Evolutionary conservation across 23 red algal species (phyloP).

Genomic region (Gracilariopsis chorda): DNA sequence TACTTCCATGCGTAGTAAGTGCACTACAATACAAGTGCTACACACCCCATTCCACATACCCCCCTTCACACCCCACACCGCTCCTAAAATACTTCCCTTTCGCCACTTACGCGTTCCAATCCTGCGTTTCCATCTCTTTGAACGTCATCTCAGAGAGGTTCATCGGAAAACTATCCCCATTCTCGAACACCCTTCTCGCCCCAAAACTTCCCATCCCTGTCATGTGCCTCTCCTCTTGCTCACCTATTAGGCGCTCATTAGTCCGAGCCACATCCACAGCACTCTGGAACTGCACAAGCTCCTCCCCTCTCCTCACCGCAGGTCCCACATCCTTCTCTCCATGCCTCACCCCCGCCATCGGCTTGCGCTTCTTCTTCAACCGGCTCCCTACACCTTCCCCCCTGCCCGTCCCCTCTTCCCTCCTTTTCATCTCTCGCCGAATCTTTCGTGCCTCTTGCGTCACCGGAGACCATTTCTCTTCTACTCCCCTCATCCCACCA

Average conservation of each 20-base stretch:
- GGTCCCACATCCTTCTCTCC: not conserved
- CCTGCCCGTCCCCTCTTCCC: not conserved
- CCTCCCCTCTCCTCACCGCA: not conserved
- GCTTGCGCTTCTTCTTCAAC: not conserved
- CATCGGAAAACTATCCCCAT: not conserved
- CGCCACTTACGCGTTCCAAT: no score
- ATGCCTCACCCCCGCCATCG: not conserved
- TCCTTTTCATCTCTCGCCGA: not conserved
- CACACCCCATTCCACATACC: no score
- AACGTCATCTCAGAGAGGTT: constrained; percentile 4
- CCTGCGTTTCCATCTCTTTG: not conserved
- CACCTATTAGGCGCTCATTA: not conserved
- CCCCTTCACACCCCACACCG: no score
- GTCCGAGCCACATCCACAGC: not conserved
- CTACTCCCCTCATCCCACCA: not conserved
- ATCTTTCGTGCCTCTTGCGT: no score
- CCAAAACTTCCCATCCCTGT: not conserved
- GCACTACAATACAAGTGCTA: no score
- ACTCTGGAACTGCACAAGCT: not conserved
- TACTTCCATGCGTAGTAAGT: no score
- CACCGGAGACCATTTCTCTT: not conserved
- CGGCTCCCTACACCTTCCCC: not conserved
- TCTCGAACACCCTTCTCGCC: not conserved
- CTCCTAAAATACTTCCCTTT: no score
- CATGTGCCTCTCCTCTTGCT: not conserved